Conservation (phyloP, 768 basidiomycete species). For the Ramaria rubella region DNA sequence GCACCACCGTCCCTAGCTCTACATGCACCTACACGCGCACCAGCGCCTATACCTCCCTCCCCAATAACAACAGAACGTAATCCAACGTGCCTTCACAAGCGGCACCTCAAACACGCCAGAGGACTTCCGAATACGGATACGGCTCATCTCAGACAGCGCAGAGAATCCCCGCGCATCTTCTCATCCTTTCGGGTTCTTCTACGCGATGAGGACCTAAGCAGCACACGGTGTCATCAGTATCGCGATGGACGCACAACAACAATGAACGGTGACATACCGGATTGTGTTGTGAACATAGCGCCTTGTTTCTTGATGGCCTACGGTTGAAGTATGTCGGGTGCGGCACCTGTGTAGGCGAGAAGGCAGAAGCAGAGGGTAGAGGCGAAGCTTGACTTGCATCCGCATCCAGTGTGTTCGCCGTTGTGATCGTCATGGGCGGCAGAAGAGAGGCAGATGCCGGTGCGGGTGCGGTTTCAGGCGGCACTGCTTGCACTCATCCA, state of each 20-base stretch:
- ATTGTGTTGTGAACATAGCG: conserved; percentile 85
- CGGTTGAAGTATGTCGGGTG: background rate
- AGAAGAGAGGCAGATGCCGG: no score
- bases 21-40: conserved; percentile 56
- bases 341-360: no score
- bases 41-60: no score
- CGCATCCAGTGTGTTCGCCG: background rate
- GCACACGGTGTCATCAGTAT: background rate
- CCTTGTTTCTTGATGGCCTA: conserved; percentile 65
- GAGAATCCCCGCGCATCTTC: conserved; percentile 64
- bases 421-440: background rate
- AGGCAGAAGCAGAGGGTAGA: background rate
- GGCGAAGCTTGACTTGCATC: background rate
- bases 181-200: conserved; percentile 73
- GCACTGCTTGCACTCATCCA: conserved; percentile 33
- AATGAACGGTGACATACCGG: conserved; percentile 59
- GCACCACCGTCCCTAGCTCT: conserved; percentile 63
- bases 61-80: background rate
- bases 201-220: conserved; percentile 63
- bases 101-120: conserved; percentile 85
- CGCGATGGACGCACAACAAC: no score
- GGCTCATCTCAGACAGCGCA: conserved; percentile 59
- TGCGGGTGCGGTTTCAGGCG: no score
- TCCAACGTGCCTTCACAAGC: conserved; percentile 35
- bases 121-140: conserved; percentile 79